Evolutionary conservation across 805 yeast genomes (phyloP), one percentile per base, ranked within the genome.

Genomic region (Tetrapisispora pingtungensis): DNA sequence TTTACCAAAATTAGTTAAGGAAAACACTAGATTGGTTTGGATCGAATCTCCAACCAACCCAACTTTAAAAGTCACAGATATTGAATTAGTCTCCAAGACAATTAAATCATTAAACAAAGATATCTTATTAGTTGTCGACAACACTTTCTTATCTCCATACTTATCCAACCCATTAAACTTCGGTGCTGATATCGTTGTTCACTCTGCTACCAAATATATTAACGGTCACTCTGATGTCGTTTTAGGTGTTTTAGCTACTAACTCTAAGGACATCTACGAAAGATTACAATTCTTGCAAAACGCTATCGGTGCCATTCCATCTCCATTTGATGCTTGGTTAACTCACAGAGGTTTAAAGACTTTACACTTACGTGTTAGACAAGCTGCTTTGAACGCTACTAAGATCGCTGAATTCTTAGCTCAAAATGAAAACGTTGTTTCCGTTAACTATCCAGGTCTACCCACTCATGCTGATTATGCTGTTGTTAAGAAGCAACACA

Each of bases 161-260:
- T 68, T 85, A 57, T 85, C 88, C 51, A 85, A 84, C 71, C 96
- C 95, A 52, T 74, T 86, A 62, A 69, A 66, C 50, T 80, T 72
- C 54, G 95, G 96, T 53, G 95, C 93, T 44, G 95, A 86, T 59
- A 76, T 85, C 49, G 94, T 86, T 41, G 82, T 84, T 37, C 95
- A 86, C 69, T 83, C 93, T 15, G 94, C 85, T 49, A 84, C 96
- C 59, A 86, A 86, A 67, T 87, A 84, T 72, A 80, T 86, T 67
- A 86, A 85, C 60, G 96, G 96, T 52, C 96, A 86, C 69, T 84
- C 94, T 22, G 95, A 86, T 61, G 95, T 86, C 19, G 93, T 86
- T 42, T 75, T 85, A 71, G 96, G 96, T 56, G 80, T 84, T 44
- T 76, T 84, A 49, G 87, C 84, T 43, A 77, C 86, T 52, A 83